phyloP scores from a whole-genome alignment of 441 rosid species.

The Populus hybrid region DNA sequence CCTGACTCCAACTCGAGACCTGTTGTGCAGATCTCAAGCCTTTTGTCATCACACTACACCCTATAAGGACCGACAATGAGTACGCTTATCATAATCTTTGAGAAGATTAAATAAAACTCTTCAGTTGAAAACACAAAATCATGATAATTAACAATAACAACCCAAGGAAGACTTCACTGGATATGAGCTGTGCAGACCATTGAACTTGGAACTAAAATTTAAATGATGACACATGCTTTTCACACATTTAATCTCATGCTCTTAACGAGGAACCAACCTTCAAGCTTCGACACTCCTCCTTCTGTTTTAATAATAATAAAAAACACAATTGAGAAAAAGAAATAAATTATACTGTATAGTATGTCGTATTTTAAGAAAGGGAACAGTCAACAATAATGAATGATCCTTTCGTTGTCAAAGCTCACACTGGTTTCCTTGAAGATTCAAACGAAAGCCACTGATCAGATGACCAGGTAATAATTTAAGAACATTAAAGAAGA shows the following conservation, averaged over 20 bases:
- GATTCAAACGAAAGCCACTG: background rate
- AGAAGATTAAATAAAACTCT: background rate
- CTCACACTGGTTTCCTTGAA: background rate
- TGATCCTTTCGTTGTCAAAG: background rate
- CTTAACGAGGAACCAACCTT: constrained; percentile 8
- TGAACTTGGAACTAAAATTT: background rate
- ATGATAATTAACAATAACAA: background rate
- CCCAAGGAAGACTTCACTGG: background rate
- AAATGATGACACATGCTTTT: background rate
- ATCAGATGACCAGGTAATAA: no score
- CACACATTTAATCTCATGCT: background rate
- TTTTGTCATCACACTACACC: no score
- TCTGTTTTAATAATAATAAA: no score
- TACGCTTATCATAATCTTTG: no score
- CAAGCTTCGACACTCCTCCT: background rate
- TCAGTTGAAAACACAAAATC: background rate
- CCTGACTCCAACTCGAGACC: no score
- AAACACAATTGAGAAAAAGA: background rate
- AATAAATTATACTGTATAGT: no score
- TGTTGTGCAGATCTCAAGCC: no score
- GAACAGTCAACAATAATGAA: background rate
- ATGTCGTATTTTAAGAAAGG: background rate
- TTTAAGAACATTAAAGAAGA: background rate
- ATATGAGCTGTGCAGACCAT: background rate
- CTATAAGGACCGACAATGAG: no score